phyloP scores from a whole-genome alignment of 805 yeast genomes.

The Teunomyces atbi region DNA sequence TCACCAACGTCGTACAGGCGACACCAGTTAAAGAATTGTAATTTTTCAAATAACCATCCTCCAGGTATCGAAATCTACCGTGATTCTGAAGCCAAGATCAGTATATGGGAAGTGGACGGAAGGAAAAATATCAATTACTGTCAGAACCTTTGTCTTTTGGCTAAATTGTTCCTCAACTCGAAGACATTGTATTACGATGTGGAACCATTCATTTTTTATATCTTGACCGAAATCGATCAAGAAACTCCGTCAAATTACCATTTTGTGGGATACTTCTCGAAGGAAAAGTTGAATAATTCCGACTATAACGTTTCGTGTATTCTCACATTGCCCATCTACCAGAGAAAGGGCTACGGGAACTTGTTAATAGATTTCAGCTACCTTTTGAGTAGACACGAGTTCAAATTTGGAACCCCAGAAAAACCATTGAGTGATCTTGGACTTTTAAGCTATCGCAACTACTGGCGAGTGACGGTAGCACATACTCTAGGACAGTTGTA shows the following conservation, averaged over 20 bases:
- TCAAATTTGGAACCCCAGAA: slow-evolving; percentile 88
- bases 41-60: slow-evolving; percentile 55
- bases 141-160: slow-evolving; percentile 84
- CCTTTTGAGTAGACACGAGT: slow-evolving; percentile 69
- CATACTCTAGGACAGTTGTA: slow-evolving; percentile 36
- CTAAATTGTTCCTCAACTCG: slow-evolving; percentile 85
- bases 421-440: slow-evolving; percentile 91
- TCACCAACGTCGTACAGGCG: slow-evolving; percentile 65
- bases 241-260: slow-evolving; percentile 48
- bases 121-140: slow-evolving; percentile 77
- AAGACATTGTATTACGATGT: slow-evolving; percentile 93
- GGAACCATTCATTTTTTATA: slow-evolving; percentile 90
- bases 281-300: slow-evolving; percentile 73
- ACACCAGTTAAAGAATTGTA: slow-evolving; percentile 72
- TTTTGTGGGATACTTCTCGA: slow-evolving; percentile 93
- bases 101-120: slow-evolving; percentile 67
- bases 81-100: slow-evolving; percentile 26
- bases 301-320: slow-evolving; percentile 89
- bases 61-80: slow-evolving; percentile 50
- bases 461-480: slow-evolving; percentile 75
- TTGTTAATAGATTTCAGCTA: slow-evolving; percentile 88
- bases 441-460: slow-evolving; percentile 75
- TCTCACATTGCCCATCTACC: slow-evolving; percentile 82
- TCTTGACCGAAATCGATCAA: slow-evolving; percentile 67
- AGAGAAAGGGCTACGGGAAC: slow-evolving; percentile 86